Base-by-base conservation (phyloP, 108 stramenopile genomes). In the Aurantiochytrium sp. region DNA sequence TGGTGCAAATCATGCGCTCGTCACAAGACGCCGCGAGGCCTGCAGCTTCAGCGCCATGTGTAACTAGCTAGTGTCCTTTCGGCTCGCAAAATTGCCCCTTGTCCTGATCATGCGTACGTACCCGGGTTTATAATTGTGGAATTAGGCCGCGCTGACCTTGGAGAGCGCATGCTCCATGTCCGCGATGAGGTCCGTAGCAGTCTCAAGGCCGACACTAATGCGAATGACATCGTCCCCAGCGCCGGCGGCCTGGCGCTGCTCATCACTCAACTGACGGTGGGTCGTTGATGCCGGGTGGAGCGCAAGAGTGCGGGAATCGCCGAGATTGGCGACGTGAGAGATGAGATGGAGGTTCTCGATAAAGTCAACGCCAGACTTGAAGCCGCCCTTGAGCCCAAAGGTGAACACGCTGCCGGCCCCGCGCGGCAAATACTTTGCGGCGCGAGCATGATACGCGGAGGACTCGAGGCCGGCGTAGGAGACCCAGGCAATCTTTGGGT, bases 221-320 rank as follows among this genome's bases (percentile, higher is more conserved):
- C 86, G 86, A 55, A 86, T 86, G 37, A 86, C 86, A 37, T 86
- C 86, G 30, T 86, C 86, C 3, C 86, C 86, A 19, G 86, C 86
- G 31, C 86, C 86, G 31, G 86, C 86, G 27, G 54, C 54, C 5
- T 5, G 19, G 4, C 86, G 52, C 52, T 54, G 54, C 52, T 86
- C 86, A 17, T 54, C 54, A n/a, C 34, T 55, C 21, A 86, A 54
- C 55, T 86, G 86, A 8, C 86, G 86, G 36, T 86, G 86, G 10
- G 86, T 86, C 8, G 86, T 86, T 8, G 86, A 86, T 6, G 54
- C 86, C 55, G 86, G 86, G 30, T 86, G 86, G 8, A 86, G 86
- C 6, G 37, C 55, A n/a, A 86, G 86, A 55, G 54, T n/a, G 10
- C 86, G 52, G 17, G 86, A 37, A 24, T 86, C 86, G 10, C 86